These are phyloP conservation scores for Candida khao-thaluensis DNA, from an alignment of 805 yeast genomes.

Conservation along the genomic window DNA sequence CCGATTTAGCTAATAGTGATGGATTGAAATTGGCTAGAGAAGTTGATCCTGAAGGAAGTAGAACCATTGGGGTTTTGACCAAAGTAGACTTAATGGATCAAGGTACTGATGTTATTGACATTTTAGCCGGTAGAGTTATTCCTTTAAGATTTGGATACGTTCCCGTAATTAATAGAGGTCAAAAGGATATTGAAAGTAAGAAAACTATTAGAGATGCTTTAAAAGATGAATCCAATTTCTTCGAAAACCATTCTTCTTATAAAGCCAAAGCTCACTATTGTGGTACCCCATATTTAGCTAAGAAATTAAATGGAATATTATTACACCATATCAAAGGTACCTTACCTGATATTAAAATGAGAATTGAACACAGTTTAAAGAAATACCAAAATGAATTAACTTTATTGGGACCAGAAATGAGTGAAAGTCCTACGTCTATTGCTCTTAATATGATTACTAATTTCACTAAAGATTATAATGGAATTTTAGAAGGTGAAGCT, in stretches of 20 bases:
- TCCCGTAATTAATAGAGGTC: slow-evolving; percentile 97
- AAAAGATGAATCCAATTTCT: slow-evolving; percentile 73
- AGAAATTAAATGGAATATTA: slow-evolving; percentile 82
- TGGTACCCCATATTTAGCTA: slow-evolving; percentile 97
- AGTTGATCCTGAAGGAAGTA: slow-evolving; percentile 93
- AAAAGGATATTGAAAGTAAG: slow-evolving; percentile 86
- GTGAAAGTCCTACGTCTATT: slow-evolving; percentile 85
- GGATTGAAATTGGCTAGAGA: slow-evolving; percentile 95
- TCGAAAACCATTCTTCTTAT: slow-evolving; percentile 88
- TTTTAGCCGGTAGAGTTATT: slow-evolving; percentile 91
- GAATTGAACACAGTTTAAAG: slow-evolving; percentile 80
- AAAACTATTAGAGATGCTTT: slow-evolving; percentile 89
- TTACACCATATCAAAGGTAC: slow-evolving; percentile 73
- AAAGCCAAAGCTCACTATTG: slow-evolving; percentile 92
- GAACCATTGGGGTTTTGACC: slow-evolving; percentile 96
- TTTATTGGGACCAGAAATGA: slow-evolving; percentile 82
- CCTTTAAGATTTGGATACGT: slow-evolving; percentile 94
- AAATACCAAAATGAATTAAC: slow-evolving; percentile 79
- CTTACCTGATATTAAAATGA: slow-evolving; percentile 86
- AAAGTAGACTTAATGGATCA: slow-evolving; percentile 97
- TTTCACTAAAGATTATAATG: slow-evolving; percentile 86
- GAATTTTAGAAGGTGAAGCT: slow-evolving; percentile 89
- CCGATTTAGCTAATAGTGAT: slow-evolving; percentile 95
- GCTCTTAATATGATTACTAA: slow-evolving; percentile 90
- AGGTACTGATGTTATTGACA: slow-evolving; percentile 96